Evolutionary conservation across 1,139 yeast genomes (phyloP), one percentile per base, ranked within the genome.

Genomic region (Hemisphaericaspora xylanilytica): DNA sequence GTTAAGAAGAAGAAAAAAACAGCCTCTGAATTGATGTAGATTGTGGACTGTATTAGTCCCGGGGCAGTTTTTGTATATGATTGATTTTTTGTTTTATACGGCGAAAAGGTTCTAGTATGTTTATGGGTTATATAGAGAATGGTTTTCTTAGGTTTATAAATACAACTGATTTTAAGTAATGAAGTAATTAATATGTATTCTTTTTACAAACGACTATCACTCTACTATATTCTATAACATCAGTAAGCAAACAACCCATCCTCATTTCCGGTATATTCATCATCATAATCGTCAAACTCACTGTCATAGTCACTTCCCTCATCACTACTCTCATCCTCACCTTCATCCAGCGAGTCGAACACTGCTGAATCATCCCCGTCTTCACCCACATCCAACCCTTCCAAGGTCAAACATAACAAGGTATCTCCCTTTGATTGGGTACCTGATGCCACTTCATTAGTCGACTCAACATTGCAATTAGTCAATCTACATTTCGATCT

Each of bases 381-480:
- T n/a, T 9, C 67, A 13, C 61, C 67, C 32, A 61, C 63, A 12
- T 65, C 70, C 40, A 72, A 58, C 0, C 79, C 80, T 49, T 76
- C 82, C 50, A 83, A 65, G 24, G 80, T 73, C 50, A 84, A 67
- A 49, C 81, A 79, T 47, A 85, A 75, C 48, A 92, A 70, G 0
- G 86, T 82, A 56, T 92, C 97, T 47, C 95, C 95, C 66, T 90
- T 90, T 36, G 85, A 66, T 44, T 73, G 80, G 4, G 86, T 75
- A 20, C 76, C 79, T 42, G 72, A 66, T 2, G 75, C 67, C 18
- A 90, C 89, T 26, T 70, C 73, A 55, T 82, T 86, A 1, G 80
- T 72, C 11, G 95, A 87, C 59, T 90, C 97, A 21, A 92, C 83
- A 47, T 87, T 82, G 68, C 96, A 89, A 50, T 84, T 83, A 10